phyloP scores from a whole-genome alignment of 2,329 filamentous ascomycete species.

The Sclerotinia borealis region DNA sequence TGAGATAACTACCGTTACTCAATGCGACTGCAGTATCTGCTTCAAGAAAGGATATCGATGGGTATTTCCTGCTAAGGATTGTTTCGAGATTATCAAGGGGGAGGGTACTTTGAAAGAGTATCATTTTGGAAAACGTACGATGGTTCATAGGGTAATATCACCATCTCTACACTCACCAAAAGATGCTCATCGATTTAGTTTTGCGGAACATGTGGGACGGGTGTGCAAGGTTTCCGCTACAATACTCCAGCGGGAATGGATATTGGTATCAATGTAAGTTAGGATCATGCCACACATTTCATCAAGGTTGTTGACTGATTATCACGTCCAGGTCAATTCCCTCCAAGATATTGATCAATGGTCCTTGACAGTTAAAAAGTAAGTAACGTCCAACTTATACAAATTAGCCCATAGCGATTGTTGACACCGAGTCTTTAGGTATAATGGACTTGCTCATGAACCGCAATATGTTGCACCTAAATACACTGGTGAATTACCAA shows the following conservation, averaged over 20 bases:
- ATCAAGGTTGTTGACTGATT: not conserved
- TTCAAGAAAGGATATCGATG: conserved; percentile 43
- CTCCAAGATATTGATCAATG: conserved; percentile 20
- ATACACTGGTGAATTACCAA: conserved; percentile 16
- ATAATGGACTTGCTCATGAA: conserved; percentile 17
- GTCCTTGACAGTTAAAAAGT: conserved; percentile 15
- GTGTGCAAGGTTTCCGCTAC: conserved; percentile 34
- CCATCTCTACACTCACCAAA: not conserved
- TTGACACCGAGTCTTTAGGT: conserved; percentile 2
- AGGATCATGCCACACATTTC: no score
- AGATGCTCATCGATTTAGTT: conserved; percentile 36
- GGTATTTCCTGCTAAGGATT: conserved; percentile 30
- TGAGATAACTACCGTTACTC: conserved; percentile 48
- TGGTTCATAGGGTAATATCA: conserved; percentile 37
- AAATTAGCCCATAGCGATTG: not conserved
- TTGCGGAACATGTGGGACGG: conserved; percentile 45
- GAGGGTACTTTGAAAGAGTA: conserved; percentile 39
- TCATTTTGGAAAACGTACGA: conserved; percentile 36
- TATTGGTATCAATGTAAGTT: conserved; percentile 40
- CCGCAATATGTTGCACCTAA: conserved; percentile 15
- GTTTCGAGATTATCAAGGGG: conserved; percentile 44
- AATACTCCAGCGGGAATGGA: conserved; percentile 29
- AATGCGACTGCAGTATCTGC: conserved; percentile 66
- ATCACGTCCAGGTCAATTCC: conserved; percentile 14
- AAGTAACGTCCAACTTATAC: not conserved